A percentile compares a stretch with the other conserved stretches of the same genome.
phyloP scores from a whole-genome alignment of 345 rosid genomes.

The Brassica carinata region DNA sequence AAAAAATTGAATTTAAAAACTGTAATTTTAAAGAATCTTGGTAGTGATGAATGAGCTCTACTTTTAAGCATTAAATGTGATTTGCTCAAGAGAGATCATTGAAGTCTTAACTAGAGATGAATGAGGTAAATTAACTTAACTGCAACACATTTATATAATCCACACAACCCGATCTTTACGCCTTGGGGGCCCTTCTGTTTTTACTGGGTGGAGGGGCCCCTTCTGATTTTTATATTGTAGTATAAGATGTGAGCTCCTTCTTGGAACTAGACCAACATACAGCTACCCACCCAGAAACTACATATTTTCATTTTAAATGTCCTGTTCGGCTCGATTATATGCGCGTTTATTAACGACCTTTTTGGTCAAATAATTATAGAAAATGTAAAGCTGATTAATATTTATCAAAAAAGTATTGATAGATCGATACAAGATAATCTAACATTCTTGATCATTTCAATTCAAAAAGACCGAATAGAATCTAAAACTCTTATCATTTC shows the following conservation, averaged over 20 bases:
- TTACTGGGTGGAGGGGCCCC: neutral
- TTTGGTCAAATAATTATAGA: neutral
- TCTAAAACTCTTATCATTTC: constrained; percentile 5
- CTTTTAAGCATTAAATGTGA: too few species aligned
- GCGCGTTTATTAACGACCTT: neutral
- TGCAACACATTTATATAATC: too few species aligned
- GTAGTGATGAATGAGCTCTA: too few species aligned
- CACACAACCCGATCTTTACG: neutral
- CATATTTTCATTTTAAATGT: neutral
- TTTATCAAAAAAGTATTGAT: constrained; percentile 2
- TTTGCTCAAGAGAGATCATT: too few species aligned
- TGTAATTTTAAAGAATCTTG: too few species aligned
- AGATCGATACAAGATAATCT: constrained; percentile 3
- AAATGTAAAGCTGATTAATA: neutral
- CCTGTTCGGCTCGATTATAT: neutral
- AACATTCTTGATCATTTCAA: constrained; percentile 11
- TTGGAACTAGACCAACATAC: constrained; percentile 4
- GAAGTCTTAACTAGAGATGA: too few species aligned
- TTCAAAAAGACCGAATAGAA: neutral
- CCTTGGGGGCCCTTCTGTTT: neutral
- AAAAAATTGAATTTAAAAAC: too few species aligned
- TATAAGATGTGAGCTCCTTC: neutral
- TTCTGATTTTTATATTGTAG: neutral
- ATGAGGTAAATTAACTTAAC: too few species aligned
- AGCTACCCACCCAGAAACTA: neutral